Percentiles rank a stretch among this genome's conserved stretches.
Conservation (phyloP, 805 yeast species). For the Metschnikowia dekortorum region DNA sequence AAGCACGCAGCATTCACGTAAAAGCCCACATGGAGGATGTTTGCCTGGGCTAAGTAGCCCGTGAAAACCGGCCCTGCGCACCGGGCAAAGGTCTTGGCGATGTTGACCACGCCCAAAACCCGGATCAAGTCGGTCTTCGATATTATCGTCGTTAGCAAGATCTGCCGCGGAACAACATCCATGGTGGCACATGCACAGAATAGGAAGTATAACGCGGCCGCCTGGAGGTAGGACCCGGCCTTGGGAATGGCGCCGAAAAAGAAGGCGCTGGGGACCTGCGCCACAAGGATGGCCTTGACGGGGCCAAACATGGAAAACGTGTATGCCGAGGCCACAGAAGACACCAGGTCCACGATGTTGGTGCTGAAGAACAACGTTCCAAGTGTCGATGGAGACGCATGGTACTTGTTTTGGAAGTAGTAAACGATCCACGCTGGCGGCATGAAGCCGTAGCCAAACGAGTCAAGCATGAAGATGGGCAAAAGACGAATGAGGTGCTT, state of each 20-base stretch:
- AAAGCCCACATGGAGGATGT: conserved; percentile 47
- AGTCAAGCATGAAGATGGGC: conserved; percentile 73
- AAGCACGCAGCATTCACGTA: conserved; percentile 48
- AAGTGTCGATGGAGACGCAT: conserved; percentile 49
- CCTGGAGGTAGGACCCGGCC: conserved; percentile 31
- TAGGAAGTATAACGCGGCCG: conserved; percentile 50
- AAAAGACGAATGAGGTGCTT: conserved; percentile 45
- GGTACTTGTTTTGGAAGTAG: conserved; percentile 60
- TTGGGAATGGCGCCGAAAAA: conserved; percentile 45
- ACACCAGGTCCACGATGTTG: conserved; percentile 57
- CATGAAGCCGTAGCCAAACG: conserved; percentile 86
- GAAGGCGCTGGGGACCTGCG: conserved; percentile 75
- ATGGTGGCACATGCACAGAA: conserved; percentile 56
- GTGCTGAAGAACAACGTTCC: conserved; percentile 68
- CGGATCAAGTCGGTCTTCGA: conserved; percentile 60
- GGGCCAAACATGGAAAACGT: conserved; percentile 71
- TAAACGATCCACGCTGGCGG: conserved; percentile 85
- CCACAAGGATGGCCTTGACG: conserved; percentile 64
- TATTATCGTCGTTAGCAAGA: conserved; percentile 66
- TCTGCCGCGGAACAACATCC: conserved; percentile 92
- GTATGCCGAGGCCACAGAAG: conserved; percentile 74
- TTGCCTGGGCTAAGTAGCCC: conserved; percentile 61
- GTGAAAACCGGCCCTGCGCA: conserved; percentile 78
- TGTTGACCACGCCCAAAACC: conserved; percentile 81
- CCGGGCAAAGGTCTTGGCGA: conserved; percentile 81